phyloP scores from a whole-genome alignment of 2,329 filamentous ascomycete genomes.

The Trichoderma brevicompactum region DNA sequence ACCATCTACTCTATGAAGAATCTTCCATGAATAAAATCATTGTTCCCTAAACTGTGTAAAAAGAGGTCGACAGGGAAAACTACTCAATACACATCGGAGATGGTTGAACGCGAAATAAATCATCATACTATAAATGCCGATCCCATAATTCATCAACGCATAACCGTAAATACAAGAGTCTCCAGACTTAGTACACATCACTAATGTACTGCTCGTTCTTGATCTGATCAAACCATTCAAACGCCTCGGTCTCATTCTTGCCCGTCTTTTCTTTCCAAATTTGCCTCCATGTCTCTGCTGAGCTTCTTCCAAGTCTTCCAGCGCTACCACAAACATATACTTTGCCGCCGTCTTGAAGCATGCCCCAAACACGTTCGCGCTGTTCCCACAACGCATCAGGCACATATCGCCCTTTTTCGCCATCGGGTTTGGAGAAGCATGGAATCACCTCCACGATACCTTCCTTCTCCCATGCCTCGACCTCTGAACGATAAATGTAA shows the following conservation, averaged over 20 bases:
- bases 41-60: too few relatives aligned
- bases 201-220: constrained; percentile 15
- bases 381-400: constrained; percentile 44
- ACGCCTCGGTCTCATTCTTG: neutral
- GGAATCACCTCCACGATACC: neutral
- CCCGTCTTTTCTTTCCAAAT: neutral
- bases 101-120: too few relatives aligned
- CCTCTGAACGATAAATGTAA: constrained; percentile 57
- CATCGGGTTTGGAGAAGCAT: constrained; percentile 23
- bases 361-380: constrained; percentile 36
- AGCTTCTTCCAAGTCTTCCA: constrained; percentile 6
- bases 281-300: neutral
- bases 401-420: constrained; percentile 41
- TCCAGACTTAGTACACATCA: neutral
- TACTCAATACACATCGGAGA: too few relatives aligned
- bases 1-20: too few relatives aligned
- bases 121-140: too few relatives aligned
- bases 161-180: too few relatives aligned
- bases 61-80: too few relatives aligned
- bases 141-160: too few relatives aligned
- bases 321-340: constrained; percentile 50
- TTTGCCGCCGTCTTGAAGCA: constrained; percentile 43
- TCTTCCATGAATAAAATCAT: too few relatives aligned
- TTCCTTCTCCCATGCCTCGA: constrained; percentile 27
- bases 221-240: constrained; percentile 15